Evolutionary conservation across 352 stramenopile species (phyloP).

Genomic region (Phytophthora cryptogea): DNA sequence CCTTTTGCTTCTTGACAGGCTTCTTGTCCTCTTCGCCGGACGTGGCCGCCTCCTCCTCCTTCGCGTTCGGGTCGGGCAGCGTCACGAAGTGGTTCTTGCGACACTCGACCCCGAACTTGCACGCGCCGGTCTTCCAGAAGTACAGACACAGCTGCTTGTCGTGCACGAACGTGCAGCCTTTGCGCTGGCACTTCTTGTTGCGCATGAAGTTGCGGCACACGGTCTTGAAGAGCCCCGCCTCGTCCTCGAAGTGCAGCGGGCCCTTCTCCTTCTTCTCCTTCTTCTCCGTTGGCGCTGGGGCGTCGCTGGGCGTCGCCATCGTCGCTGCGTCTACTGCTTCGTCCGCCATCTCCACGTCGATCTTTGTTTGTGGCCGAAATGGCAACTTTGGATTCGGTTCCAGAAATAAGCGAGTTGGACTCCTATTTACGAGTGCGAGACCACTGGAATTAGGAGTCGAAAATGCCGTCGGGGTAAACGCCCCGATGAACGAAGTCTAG

Average conservation of each 20-base stretch:
- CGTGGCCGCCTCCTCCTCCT: constrained; percentile 8
- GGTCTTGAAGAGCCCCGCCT: constrained; percentile 60
- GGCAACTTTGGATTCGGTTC: too few relatives aligned
- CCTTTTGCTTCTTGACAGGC: constrained; percentile 19
- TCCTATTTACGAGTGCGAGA: too few relatives aligned
- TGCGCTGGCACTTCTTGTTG: constrained; percentile 36
- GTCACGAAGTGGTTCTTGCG: constrained; percentile 63
- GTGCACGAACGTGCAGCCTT: constrained; percentile 54
- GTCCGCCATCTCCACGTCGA: constrained; percentile 15
- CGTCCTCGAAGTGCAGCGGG: constrained; percentile 51
- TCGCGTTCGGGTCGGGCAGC: constrained; percentile 11
- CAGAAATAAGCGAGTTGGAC: too few relatives aligned
- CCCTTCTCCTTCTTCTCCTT: constrained; percentile 16
- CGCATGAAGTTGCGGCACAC: constrained; percentile 64
- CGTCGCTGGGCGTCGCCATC: constrained; percentile 5
- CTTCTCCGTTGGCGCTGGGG: constrained; percentile 12
- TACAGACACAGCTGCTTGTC: constrained; percentile 51
- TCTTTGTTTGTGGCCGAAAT: constrained; percentile 8
- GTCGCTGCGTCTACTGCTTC: constrained; percentile 7
- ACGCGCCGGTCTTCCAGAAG: constrained; percentile 56
- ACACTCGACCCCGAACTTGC: constrained; percentile 63
- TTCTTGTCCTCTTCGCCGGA: constrained; percentile 22
- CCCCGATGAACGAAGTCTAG: too few relatives aligned
- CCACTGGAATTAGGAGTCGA: too few relatives aligned
- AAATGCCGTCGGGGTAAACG: too few relatives aligned